Percentiles rank a stretch among this genome's conserved stretches.
Conservation (phyloP, 2,329 filamentous ascomycete species). For the Xylariaceae sp. region DNA sequence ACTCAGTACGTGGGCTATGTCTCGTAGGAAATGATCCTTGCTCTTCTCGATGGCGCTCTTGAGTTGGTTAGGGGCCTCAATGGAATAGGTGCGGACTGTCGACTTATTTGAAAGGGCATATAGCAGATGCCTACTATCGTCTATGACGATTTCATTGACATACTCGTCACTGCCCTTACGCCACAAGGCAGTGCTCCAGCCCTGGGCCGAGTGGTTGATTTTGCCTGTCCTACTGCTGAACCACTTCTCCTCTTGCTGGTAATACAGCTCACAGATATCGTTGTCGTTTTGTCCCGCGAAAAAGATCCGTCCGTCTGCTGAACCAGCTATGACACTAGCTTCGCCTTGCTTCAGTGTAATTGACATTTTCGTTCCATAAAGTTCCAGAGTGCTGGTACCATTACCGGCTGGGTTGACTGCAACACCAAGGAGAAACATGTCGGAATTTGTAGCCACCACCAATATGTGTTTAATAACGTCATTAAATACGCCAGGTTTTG, state of each 20-base stretch:
- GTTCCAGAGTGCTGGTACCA: conserved; percentile 66
- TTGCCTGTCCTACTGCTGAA: conserved; percentile 85
- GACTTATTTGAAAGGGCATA: conserved; percentile 88
- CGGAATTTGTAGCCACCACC: conserved; percentile 79
- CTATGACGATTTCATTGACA: conserved; percentile 76
- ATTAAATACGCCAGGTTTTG: conserved; percentile 84
- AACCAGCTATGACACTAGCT: conserved; percentile 74
- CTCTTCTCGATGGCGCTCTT: conserved; percentile 63
- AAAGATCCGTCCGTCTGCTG: conserved; percentile 86
- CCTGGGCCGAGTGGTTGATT: conserved; percentile 73
- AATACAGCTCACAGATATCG: conserved; percentile 90
- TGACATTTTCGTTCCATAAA: conserved; percentile 88
- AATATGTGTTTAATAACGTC: conserved; percentile 80
- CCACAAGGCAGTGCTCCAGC: conserved; percentile 60
- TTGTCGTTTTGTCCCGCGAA: conserved; percentile 77
- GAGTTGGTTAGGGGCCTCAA: conserved; percentile 62
- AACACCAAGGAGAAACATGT: conserved; percentile 87
- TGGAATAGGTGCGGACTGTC: conserved; percentile 86
- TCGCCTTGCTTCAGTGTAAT: conserved; percentile 72
- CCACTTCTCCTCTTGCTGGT: conserved; percentile 97
- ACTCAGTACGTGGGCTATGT: conserved; percentile 79
- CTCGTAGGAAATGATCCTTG: conserved; percentile 55
- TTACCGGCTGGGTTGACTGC: conserved; percentile 60
- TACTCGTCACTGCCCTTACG: conserved; percentile 52
- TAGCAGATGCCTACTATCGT: conserved; percentile 81